Conservation (phyloP, 495 filamentous ascomycete genomes). For the Xylaria nigripes region DNA sequence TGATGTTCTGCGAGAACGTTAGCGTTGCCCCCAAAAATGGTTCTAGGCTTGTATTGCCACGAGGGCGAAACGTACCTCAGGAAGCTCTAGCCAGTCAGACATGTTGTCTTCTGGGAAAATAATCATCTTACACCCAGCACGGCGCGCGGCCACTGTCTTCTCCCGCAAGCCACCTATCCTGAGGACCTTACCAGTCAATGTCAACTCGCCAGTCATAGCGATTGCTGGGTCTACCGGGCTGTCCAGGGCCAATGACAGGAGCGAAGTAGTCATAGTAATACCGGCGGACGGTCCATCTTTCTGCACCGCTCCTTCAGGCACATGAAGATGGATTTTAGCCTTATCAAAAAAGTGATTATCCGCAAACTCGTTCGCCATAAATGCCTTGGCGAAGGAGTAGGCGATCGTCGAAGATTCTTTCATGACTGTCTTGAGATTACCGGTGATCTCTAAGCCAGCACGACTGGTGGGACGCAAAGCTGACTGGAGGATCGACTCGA, state of each 20-base stretch:
- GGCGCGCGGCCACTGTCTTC: conserved; percentile 95
- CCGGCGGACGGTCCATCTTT: conserved; percentile 96
- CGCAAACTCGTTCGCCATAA: conserved; percentile 74
- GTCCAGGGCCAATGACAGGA: conserved; percentile 77
- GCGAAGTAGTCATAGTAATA: conserved; percentile 91
- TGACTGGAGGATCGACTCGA: conserved; percentile 90
- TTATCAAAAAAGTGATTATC: conserved; percentile 95
- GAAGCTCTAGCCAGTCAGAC: conserved; percentile 95
- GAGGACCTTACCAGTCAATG: conserved; percentile 93
- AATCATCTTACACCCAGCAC: conserved; percentile 89
- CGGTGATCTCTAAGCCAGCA: conserved; percentile 79
- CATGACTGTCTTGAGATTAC: conserved; percentile 95
- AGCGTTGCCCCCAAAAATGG: conserved; percentile 22
- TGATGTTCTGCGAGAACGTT: conserved; percentile 72
- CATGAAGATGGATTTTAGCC: conserved; percentile 91
- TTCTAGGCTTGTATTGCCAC: conserved; percentile 3
- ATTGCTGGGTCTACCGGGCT: conserved; percentile 72
- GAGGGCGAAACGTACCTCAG: conserved; percentile 59
- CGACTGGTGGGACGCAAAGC: conserved; percentile 61
- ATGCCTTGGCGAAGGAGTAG: conserved; percentile 89
- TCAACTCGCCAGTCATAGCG: conserved; percentile 98
- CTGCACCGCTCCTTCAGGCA: conserved; percentile 90
- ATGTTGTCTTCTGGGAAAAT: conserved; percentile 93
- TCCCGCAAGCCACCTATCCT: conserved; percentile 93
- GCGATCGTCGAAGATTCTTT: conserved; percentile 92